These are phyloP conservation scores for Litchi chinensis DNA, from an alignment of 345 rosid genomes.

Conservation along the genomic window DNA sequence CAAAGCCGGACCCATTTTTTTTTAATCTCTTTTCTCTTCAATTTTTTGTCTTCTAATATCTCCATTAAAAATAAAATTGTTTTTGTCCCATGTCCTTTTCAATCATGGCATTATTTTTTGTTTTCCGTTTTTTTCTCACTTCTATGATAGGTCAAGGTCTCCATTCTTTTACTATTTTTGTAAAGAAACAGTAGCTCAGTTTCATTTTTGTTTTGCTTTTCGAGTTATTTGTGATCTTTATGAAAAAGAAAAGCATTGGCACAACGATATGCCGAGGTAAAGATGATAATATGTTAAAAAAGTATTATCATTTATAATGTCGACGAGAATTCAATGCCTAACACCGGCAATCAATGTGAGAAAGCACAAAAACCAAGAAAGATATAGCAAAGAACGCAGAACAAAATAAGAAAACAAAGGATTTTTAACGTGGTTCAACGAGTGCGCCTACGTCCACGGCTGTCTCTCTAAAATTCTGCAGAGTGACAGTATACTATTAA, in stretches of 20 bases:
- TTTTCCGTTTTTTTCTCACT: not conserved
- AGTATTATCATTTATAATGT: not conserved
- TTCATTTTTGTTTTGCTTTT: not conserved
- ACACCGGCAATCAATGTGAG: too few species aligned
- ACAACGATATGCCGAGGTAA: not conserved
- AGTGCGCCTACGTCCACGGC: too few species aligned
- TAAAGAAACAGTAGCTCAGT: not conserved
- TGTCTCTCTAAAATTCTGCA: too few species aligned
- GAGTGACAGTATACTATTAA: too few species aligned
- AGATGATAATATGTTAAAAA: too few species aligned
- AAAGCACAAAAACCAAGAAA: too few species aligned
- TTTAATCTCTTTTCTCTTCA: not conserved
- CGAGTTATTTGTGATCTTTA: not conserved
- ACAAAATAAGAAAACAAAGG: too few species aligned
- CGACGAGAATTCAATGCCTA: too few species aligned
- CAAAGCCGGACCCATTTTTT: conserved; percentile 1
- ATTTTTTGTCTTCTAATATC: not conserved
- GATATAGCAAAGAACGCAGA: too few species aligned
- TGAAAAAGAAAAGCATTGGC: too few species aligned
- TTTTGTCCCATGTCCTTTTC: not conserved
- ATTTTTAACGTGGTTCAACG: too few species aligned
- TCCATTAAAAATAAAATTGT: not conserved
- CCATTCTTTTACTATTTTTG: not conserved
- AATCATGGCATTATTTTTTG: too few species aligned
- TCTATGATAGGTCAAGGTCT: not conserved